Percentiles rank a stretch among this genome's conserved stretches.
phyloP scores from a whole-genome alignment of 1,139 yeast genomes.

The Blastobotrys ciferrii region DNA sequence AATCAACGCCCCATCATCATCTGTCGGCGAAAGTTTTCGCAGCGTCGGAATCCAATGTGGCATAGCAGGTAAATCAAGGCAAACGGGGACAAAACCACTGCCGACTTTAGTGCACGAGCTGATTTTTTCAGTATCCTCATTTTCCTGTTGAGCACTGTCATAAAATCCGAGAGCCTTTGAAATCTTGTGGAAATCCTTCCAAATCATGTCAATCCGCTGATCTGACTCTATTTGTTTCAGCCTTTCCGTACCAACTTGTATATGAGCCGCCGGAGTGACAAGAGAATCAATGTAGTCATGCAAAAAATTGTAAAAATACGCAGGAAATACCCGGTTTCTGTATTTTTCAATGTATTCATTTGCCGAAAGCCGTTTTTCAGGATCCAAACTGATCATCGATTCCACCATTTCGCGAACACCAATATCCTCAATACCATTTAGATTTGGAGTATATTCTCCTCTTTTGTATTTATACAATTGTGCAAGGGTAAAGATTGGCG shows the following conservation, averaged over 20 bases:
- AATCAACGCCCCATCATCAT: constrained; percentile 57
- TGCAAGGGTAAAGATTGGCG: constrained; percentile 80
- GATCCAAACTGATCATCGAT: constrained; percentile 64
- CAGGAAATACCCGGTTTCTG: constrained; percentile 58
- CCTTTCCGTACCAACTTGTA: constrained; percentile 26
- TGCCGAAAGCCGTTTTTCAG: constrained; percentile 58
- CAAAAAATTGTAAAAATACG: constrained; percentile 64
- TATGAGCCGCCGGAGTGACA: constrained; percentile 32
- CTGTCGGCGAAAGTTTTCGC: constrained; percentile 29
- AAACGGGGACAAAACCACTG: constrained; percentile 38
- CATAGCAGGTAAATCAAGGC: constrained; percentile 52
- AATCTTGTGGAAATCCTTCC: constrained; percentile 54
- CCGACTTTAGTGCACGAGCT: neutral
- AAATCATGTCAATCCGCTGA: constrained; percentile 55
- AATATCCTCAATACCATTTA: constrained; percentile 52
- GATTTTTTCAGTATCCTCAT: constrained; percentile 3
- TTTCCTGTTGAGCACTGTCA: constrained; percentile 28
- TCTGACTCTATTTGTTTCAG: constrained; percentile 50
- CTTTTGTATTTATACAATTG: constrained; percentile 81
- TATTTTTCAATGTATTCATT: constrained; percentile 51
- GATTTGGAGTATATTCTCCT: constrained; percentile 62
- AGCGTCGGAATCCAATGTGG: constrained; percentile 27
- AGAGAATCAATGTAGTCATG: constrained; percentile 62
- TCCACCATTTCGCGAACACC: constrained; percentile 53
- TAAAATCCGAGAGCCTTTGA: constrained; percentile 48